A percentile compares a stretch with the other conserved stretches of the same genome.
Conservation (phyloP, 169 alveolate genomes). For the Perkinsus marinus region DNA sequence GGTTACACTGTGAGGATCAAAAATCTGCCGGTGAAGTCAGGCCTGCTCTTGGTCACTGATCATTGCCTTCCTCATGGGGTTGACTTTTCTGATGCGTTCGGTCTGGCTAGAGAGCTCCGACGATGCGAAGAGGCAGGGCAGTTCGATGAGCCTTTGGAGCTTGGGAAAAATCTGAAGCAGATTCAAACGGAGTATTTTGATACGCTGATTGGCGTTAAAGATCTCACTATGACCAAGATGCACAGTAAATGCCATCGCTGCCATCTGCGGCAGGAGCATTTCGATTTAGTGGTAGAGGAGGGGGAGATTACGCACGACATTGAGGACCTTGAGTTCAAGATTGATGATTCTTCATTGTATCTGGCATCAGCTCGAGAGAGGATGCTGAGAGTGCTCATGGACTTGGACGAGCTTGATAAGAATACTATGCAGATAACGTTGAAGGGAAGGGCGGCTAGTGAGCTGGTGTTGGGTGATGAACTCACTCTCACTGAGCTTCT, state of each 20-base stretch:
- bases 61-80: neutral
- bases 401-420: conserved; percentile 52
- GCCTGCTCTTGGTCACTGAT: neutral
- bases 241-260: conserved; percentile 39
- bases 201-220: conserved; percentile 41
- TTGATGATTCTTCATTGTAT: conserved; percentile 54
- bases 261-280: conserved; percentile 48
- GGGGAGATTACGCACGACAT: conserved; percentile 32
- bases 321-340: conserved; percentile 37
- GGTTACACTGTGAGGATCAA: neutral
- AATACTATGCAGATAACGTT: conserved; percentile 48
- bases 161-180: conserved; percentile 42
- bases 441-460: conserved; percentile 66
- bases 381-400: conserved; percentile 52
- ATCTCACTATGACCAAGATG: conserved; percentile 34
- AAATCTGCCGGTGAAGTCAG: neutral
- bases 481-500: conserved; percentile 57
- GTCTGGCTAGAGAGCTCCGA: neutral
- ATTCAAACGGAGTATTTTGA: conserved; percentile 40
- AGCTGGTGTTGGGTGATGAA: conserved; percentile 61
- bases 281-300: conserved; percentile 23
- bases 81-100: neutral
- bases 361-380: conserved; percentile 56
- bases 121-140: neutral
- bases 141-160: conserved; percentile 32